Evolutionary conservation across 306 rosid genomes (phyloP).

Genomic region (Ormosia semicastrata): DNA sequence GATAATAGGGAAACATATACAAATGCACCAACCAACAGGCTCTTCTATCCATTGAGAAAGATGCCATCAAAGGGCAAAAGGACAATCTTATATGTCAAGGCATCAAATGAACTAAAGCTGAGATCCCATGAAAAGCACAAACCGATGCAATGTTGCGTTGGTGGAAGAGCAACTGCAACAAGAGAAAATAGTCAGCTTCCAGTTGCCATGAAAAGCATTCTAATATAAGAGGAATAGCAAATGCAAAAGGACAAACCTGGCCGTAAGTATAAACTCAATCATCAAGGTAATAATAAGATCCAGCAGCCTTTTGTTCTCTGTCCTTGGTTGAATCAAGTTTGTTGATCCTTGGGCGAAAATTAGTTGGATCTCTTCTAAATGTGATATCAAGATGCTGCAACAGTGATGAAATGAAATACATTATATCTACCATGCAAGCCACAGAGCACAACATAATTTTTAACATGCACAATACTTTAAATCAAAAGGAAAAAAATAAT

Average conservation of each 20-base stretch:
- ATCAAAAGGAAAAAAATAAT: not conserved
- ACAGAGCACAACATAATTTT: not conserved
- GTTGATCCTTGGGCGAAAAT: slow-evolving; percentile 90
- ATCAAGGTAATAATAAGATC: slow-evolving; percentile 93
- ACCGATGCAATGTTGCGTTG: slow-evolving; percentile 4
- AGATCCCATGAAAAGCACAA: slow-evolving; percentile 32
- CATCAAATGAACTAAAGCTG: slow-evolving; percentile 12
- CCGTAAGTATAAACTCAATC: slow-evolving; percentile 44
- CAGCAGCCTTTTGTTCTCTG: slow-evolving; percentile 87
- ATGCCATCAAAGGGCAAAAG: slow-evolving; percentile 22
- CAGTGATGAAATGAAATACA: slow-evolving; percentile 4
- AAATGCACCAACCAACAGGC: slow-evolving; percentile 43
- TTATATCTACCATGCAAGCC: not conserved
- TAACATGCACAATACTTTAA: not conserved
- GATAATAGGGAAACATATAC: slow-evolving; percentile 22
- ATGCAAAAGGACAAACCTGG: slow-evolving; percentile 33
- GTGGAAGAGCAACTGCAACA: slow-evolving; percentile 37
- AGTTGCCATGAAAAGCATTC: not conserved
- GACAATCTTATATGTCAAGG: slow-evolving; percentile 22
- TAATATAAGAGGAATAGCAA: not conserved
- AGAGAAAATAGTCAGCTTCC: not conserved
- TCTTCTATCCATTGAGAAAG: slow-evolving; percentile 27
- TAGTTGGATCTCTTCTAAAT: slow-evolving; percentile 94
- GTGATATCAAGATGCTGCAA: slow-evolving; percentile 93
- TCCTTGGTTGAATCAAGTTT: slow-evolving; percentile 88